A percentile compares a stretch with the other conserved stretches of the same genome.
phyloP scores from a whole-genome alignment of 108 stramenopile species.

The Cyclostephanos invisitatus region DNA sequence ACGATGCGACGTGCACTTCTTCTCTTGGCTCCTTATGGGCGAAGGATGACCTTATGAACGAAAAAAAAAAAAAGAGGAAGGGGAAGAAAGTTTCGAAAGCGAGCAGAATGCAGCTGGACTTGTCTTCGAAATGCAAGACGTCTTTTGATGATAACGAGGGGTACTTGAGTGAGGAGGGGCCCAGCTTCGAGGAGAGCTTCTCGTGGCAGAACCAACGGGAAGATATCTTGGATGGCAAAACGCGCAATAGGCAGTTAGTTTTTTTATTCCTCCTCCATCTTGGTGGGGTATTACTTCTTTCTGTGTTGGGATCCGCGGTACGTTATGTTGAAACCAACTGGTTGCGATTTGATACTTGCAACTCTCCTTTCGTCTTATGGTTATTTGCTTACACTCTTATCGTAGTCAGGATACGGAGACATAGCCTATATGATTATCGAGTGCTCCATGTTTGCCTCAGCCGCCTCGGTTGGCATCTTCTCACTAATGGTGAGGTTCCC shows the following conservation, averaged over 20 bases:
- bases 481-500: not conserved
- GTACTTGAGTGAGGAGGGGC: no score
- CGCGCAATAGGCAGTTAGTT: not conserved
- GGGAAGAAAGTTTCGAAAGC: no score
- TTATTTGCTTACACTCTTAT: not conserved
- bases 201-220: not conserved
- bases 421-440: not conserved
- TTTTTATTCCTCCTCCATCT: not conserved
- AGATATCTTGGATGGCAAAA: not conserved
- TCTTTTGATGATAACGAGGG: not conserved
- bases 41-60: no score
- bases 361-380: not conserved
- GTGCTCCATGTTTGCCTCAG: not conserved
- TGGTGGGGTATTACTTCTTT: not conserved
- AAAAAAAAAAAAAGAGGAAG: no score
- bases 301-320: not conserved
- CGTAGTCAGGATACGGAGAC: not conserved
- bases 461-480: not conserved
- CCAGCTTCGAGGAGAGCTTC: no score
- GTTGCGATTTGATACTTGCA: not conserved
- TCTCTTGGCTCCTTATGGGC: no score
- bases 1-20: no score
- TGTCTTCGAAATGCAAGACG: not conserved
- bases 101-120: no score
- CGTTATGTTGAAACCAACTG: not conserved